Conservation (phyloP, 495 filamentous ascomycete species). For the Tuber melanosporum region DNA sequence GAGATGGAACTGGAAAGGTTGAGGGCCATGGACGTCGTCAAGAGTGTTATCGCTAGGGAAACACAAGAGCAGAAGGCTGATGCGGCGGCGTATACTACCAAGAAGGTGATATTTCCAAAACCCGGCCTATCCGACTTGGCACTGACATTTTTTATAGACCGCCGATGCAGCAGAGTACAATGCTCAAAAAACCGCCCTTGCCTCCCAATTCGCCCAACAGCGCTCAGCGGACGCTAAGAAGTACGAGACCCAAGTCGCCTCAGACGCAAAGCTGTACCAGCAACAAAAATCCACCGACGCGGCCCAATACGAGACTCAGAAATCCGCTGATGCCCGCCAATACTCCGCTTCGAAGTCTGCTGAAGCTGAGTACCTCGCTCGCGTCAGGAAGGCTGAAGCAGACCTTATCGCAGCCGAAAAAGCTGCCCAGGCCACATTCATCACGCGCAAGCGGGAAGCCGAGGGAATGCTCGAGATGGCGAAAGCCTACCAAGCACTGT, state of each 20-base stretch:
- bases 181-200: constrained; percentile 53
- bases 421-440: constrained; percentile 58
- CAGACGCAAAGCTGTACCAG: constrained; percentile 57
- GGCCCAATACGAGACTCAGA: constrained; percentile 36
- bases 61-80: constrained; percentile 67
- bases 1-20: constrained; percentile 71
- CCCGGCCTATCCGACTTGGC: neutral
- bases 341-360: constrained; percentile 43
- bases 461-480: constrained; percentile 69
- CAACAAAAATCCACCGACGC: constrained; percentile 54
- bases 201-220: constrained; percentile 40
- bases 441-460: constrained; percentile 61
- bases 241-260: constrained; percentile 52
- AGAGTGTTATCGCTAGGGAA: constrained; percentile 67
- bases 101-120: constrained; percentile 35
- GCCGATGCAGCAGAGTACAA: constrained; percentile 57
- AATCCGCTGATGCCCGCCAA: constrained; percentile 39
- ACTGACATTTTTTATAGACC: constrained; percentile 36
- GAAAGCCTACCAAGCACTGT: constrained; percentile 63
- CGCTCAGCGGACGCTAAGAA: constrained; percentile 39
- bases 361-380: constrained; percentile 43
- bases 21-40: constrained; percentile 67
- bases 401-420: constrained; percentile 48
- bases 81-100: constrained; percentile 48
- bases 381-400: constrained; percentile 47